These are phyloP conservation scores for Sophora flavescens DNA, from an alignment of 306 rosid species.

Conservation along the genomic window DNA sequence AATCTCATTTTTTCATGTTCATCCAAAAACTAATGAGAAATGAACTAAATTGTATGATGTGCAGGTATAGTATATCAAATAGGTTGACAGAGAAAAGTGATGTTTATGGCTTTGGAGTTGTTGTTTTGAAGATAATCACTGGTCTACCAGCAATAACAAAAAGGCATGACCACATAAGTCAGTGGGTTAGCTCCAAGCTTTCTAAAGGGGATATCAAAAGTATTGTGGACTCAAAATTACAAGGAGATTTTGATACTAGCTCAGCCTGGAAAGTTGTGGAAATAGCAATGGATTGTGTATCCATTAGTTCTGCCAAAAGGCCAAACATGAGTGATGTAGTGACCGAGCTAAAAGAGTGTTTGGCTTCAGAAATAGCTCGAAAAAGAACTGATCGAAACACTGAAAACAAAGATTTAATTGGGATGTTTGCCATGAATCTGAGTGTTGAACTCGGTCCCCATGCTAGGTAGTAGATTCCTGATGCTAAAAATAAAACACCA, in stretches of 20 bases:
- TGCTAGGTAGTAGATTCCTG: constrained; percentile 25
- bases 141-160: constrained; percentile 41
- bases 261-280: constrained; percentile 59
- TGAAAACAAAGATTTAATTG: constrained; percentile 4
- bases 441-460: constrained; percentile 10
- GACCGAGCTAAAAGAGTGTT: constrained; percentile 51
- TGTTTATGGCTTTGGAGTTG: constrained; percentile 63
- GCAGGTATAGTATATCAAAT: constrained; percentile 48
- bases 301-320: constrained; percentile 34
- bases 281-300: constrained; percentile 55
- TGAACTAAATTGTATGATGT: neutral
- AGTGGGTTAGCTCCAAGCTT: constrained; percentile 52
- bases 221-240: constrained; percentile 52
- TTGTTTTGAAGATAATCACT: constrained; percentile 57
- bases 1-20: neutral
- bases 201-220: constrained; percentile 44
- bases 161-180: constrained; percentile 40
- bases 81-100: constrained; percentile 63
- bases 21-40: neutral
- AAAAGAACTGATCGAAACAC: neutral
- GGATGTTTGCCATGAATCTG: neutral
- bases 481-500: neutral
- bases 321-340: constrained; percentile 56
- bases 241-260: constrained; percentile 28
- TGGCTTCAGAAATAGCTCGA: constrained; percentile 37